Percentiles rank a stretch among this genome's conserved stretches.
Conservation (phyloP, 1,284 basidiomycete genomes). For the Rhodofomes roseus region DNA sequence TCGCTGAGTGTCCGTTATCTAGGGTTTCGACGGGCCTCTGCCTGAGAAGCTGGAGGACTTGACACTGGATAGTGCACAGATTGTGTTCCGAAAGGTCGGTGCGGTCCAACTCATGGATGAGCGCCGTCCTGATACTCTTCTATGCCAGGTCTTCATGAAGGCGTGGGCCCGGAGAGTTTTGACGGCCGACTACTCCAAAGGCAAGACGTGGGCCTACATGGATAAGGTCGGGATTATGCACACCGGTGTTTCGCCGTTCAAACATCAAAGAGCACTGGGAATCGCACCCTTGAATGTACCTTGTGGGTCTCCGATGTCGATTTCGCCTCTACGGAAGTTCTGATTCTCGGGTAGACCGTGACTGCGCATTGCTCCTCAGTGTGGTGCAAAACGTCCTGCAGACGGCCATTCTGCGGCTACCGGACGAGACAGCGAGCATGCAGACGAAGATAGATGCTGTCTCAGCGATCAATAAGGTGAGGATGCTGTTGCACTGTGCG, state of each 20-base stretch:
- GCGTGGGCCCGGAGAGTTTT: conserved; percentile 34
- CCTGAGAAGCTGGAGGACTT: conserved; percentile 38
- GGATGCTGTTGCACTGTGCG: background rate
- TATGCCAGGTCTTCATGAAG: conserved; percentile 33
- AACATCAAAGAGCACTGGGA: conserved; percentile 29
- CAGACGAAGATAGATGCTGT: conserved; percentile 38
- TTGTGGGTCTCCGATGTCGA: conserved; percentile 17
- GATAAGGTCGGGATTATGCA: conserved; percentile 51
- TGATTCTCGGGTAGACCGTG: conserved; percentile 25
- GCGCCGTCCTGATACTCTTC: background rate
- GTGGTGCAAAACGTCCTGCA: conserved; percentile 32
- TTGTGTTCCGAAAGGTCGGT: conserved; percentile 43
- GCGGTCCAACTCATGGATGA: background rate
- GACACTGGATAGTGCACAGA: conserved; percentile 40
- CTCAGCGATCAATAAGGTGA: conserved; percentile 41
- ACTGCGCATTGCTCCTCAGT: conserved; percentile 31
- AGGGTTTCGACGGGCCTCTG: conserved; percentile 34
- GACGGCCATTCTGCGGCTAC: conserved; percentile 27
- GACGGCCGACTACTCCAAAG: conserved; percentile 40
- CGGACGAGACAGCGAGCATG: conserved; percentile 22
- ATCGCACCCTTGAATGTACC: conserved; percentile 32
- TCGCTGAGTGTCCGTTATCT: background rate
- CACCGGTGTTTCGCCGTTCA: conserved; percentile 42
- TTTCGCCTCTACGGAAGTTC: background rate
- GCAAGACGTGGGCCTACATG: conserved; percentile 44